Base-by-base conservation (phyloP, 2,329 filamentous ascomycete genomes). In the Claviceps africana region DNA sequence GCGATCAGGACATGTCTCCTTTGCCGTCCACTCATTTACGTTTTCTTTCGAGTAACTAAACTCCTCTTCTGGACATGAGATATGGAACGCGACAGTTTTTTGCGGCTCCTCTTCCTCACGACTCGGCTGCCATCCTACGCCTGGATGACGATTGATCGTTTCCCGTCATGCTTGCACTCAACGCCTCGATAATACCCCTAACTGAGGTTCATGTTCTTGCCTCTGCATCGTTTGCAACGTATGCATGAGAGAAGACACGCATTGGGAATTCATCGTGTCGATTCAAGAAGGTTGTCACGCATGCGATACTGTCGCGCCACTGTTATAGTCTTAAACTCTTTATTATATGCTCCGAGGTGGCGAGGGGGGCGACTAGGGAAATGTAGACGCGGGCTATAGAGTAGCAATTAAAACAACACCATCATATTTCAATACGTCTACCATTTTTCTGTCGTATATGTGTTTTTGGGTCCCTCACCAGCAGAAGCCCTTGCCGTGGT, bases 361-460 rank as follows among this genome's bases (percentile, higher is more conserved):
- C 39, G 45, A 44, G 45, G 25, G 13, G 33, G 35, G n/a, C 22
- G 25, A 30, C 30, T 48, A 39, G 17, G 52, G 49, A 49, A 51
- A 45, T 54, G 49, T 54, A 49, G 42, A 45, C 35, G 45, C 19
- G 52, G 52, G 48, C 42, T 51, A 48, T 33, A 49, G 49, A 54
- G 49, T 51, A 54, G 48, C 47, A 44, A 48, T 4, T 43, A 22
- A 45, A 45, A 33, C 30, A 19, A 31, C n/a, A 47, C 25, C 25
- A 47, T 15, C 15, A 47, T 33, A 31, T 31, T 5, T 19, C 17
- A 31, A 15, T n/a, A 31, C 39, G 39, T 42, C 19, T 40, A n/a
- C 37, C n/a, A 21, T 42, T 42, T 21, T 21, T 42, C 3, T 42
- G 5, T n/a, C 7, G 15, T 17, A 11, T 28, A 13, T 44, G 11